These are phyloP conservation scores for Colletotrichum echinochloae DNA, from an alignment of 2,329 filamentous ascomycete species.

Conservation along the genomic window DNA sequence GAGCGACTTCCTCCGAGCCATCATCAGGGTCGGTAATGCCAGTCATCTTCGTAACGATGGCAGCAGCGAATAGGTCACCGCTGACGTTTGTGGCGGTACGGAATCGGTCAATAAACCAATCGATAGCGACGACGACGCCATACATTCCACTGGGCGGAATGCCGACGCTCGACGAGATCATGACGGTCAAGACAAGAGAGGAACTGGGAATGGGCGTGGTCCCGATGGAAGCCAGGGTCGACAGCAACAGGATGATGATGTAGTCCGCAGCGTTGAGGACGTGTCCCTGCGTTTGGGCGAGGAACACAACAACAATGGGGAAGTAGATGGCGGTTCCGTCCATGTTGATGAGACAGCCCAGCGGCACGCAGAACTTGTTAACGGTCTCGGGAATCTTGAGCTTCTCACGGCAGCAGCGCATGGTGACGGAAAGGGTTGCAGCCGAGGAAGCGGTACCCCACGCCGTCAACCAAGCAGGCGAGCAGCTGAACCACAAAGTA, in stretches of 20 bases:
- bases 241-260: constrained; percentile 60
- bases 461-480: constrained; percentile 65
- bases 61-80: constrained; percentile 61
- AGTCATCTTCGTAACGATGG: constrained; percentile 54
- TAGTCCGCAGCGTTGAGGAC: constrained; percentile 58
- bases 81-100: constrained; percentile 63
- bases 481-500: constrained; percentile 59
- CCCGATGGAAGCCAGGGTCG: constrained; percentile 64
- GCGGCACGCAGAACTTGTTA: constrained; percentile 59
- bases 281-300: constrained; percentile 63
- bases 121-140: constrained; percentile 64
- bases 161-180: constrained; percentile 61
- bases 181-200: constrained; percentile 63
- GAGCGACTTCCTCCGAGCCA: constrained; percentile 21
- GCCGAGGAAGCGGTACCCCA: constrained; percentile 67
- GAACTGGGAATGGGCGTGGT: constrained; percentile 66
- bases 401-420: constrained; percentile 54
- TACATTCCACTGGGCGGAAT: constrained; percentile 62
- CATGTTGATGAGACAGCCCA: constrained; percentile 65
- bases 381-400: constrained; percentile 56
- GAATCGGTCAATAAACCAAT: constrained; percentile 69
- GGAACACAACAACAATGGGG: constrained; percentile 64
- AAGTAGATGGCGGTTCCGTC: constrained; percentile 68
- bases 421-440: constrained; percentile 63
- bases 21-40: constrained; percentile 48